These are phyloP conservation scores for Populus tremula DNA, from an alignment of 345 rosid genomes.

Conservation along the genomic window DNA sequence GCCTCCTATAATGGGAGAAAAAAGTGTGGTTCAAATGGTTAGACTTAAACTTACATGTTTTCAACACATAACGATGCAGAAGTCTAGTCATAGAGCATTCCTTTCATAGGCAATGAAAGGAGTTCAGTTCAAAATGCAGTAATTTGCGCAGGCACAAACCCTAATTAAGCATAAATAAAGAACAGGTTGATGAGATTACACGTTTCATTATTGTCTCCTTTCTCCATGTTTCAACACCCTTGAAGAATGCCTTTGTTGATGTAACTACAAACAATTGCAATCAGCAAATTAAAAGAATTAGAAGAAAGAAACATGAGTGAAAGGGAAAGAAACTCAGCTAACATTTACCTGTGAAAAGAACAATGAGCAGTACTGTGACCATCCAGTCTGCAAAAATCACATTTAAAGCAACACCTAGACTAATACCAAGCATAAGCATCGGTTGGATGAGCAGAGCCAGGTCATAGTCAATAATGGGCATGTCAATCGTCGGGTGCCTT, in stretches of 20 bases:
- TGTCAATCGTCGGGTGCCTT: conserved; percentile 47
- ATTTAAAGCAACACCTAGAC: conserved; percentile 55
- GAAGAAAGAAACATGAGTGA: not conserved
- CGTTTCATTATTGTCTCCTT: conserved; percentile 66
- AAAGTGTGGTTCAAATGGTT: not conserved
- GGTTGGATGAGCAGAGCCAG: conserved; percentile 55
- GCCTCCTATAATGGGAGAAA: conserved; percentile 47
- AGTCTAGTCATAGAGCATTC: not conserved
- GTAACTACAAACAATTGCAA: conserved; percentile 48
- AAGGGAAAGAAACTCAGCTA: not conserved
- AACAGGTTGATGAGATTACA: conserved; percentile 28
- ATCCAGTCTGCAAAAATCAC: conserved; percentile 60
- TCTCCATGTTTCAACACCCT: conserved; percentile 81
- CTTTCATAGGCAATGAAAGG: not conserved
- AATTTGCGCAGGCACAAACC: not conserved
- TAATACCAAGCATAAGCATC: conserved; percentile 59
- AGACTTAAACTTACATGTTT: not conserved
- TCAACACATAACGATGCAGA: not conserved
- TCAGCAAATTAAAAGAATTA: not conserved
- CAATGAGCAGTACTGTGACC: conserved; percentile 54
- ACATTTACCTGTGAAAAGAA: conserved; percentile 44
- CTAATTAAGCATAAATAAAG: not conserved
- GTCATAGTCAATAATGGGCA: conserved; percentile 60
- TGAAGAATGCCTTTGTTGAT: conserved; percentile 76
- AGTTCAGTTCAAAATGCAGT: not conserved